Percentiles rank a stretch among this genome's conserved stretches.
Evolutionary conservation across 768 basidiomycete genomes (phyloP).

Genomic region (Boletus reticuloceps): DNA sequence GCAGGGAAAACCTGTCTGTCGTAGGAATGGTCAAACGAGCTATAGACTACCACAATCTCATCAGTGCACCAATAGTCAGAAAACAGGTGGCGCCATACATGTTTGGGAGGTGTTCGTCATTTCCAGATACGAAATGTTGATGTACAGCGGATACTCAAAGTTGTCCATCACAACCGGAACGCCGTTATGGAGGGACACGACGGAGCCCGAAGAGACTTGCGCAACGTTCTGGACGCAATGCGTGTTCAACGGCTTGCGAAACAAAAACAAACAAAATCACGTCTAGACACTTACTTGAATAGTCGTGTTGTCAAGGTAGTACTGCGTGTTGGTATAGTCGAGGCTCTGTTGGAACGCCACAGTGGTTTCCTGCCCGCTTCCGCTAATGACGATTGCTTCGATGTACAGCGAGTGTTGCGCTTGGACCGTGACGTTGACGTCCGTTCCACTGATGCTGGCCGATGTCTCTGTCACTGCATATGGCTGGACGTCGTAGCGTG

Average conservation of each 20-base stretch:
- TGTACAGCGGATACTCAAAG: constrained; percentile 52
- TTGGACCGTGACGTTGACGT: constrained; percentile 61
- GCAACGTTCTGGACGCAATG: constrained; percentile 41
- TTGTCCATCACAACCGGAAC: constrained; percentile 42
- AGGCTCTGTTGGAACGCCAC: constrained; percentile 65
- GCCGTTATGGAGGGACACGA: constrained; percentile 49
- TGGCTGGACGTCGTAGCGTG: constrained; percentile 50
- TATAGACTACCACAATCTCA: constrained; percentile 38
- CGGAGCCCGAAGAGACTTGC: constrained; percentile 49
- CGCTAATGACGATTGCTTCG: constrained; percentile 58
- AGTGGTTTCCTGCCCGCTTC: constrained; percentile 53
- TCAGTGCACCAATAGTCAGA: neutral
- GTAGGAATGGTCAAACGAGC: constrained; percentile 67
- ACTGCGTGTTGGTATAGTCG: constrained; percentile 60
- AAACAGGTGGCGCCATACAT: constrained; percentile 9
- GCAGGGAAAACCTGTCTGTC: constrained; percentile 54
- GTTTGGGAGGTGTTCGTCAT: constrained; percentile 26
- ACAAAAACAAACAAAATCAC: neutral
- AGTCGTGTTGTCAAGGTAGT: constrained; percentile 47
- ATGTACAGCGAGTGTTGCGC: constrained; percentile 58
- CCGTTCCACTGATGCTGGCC: constrained; percentile 41
- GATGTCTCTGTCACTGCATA: constrained; percentile 53
- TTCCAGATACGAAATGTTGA: constrained; percentile 37
- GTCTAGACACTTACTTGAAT: constrained; percentile 33
- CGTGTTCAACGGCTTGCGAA: neutral